Evolutionary conservation across 2,329 filamentous ascomycete species (phyloP).

Genomic region (Ophiostoma sp.): DNA sequence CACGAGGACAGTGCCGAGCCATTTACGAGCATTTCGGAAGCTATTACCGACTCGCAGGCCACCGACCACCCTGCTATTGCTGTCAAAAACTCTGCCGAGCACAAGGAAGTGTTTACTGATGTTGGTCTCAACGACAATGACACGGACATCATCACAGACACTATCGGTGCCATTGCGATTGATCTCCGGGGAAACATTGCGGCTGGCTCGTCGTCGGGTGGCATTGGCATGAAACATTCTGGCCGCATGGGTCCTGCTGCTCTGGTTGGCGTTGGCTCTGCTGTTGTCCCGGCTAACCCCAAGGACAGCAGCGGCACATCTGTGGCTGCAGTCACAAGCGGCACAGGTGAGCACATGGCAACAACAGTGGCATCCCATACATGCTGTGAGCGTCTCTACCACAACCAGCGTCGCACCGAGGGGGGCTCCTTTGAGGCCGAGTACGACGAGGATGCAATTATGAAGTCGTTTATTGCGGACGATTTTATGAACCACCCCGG

Average conservation of each 20-base stretch:
- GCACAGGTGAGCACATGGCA: slow-evolving; percentile 96
- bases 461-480: slow-evolving; percentile 71
- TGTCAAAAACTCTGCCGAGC: not conserved
- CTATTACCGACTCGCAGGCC: not conserved
- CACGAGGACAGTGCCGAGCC: not conserved
- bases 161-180: slow-evolving; percentile 90
- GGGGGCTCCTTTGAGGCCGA: slow-evolving; percentile 60
- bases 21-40: not conserved
- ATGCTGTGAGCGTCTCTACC: slow-evolving; percentile 80
- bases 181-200: slow-evolving; percentile 83
- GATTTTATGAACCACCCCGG: slow-evolving; percentile 93
- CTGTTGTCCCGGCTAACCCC: slow-evolving; percentile 72
- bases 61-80: not conserved
- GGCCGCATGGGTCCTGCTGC: slow-evolving; percentile 90
- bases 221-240: slow-evolving; percentile 96
- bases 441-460: slow-evolving; percentile 68
- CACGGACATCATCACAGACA: slow-evolving; percentile 70
- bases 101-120: not conserved
- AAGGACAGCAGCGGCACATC: slow-evolving; percentile 63
- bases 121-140: slow-evolving; percentile 21
- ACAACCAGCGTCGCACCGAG: slow-evolving; percentile 55
- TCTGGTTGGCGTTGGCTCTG: slow-evolving; percentile 83
- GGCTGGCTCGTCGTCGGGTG: slow-evolving; percentile 90
- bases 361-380: slow-evolving; percentile 86
- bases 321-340: slow-evolving; percentile 83